A percentile compares a stretch with the other conserved stretches of the same genome.
Conservation (phyloP, 331 rosid genomes). For the Pyracantha coccinea region DNA sequence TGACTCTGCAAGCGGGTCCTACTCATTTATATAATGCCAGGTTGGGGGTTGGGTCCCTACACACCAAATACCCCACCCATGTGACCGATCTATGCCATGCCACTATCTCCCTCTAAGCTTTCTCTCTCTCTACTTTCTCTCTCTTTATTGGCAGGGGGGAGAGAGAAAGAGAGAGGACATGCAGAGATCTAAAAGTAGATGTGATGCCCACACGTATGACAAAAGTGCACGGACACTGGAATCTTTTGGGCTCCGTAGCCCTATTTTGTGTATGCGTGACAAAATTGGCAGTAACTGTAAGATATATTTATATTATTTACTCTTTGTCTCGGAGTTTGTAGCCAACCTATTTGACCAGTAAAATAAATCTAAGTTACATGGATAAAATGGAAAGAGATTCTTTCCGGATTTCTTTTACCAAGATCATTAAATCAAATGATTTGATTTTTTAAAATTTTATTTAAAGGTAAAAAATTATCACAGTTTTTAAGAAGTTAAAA, state of each 20-base stretch:
- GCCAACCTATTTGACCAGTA: neutral
- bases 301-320: neutral
- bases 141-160: constrained; percentile 13
- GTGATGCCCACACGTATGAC: constrained; percentile 76
- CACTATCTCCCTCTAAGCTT: neutral
- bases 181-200: constrained; percentile 36
- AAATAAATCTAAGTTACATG: no score
- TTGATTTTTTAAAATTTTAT: no score
- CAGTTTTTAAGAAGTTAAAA: no score
- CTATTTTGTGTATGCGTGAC: constrained; percentile 17
- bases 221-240: constrained; percentile 54
- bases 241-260: constrained; percentile 53
- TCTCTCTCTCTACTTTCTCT: neutral
- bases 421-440: no score
- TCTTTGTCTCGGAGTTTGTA: constrained; percentile 2
- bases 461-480: no score
- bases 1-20: constrained; percentile 51
- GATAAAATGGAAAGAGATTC: no score
- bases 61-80: constrained; percentile 41
- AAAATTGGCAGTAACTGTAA: neutral
- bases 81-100: constrained; percentile 37
- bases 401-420: no score
- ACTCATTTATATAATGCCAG: constrained; percentile 45
- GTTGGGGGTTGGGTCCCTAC: constrained; percentile 40
- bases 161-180: constrained; percentile 25